phyloP scores from a whole-genome alignment of 768 basidiomycete genomes.

The Pholiota molesta region DNA sequence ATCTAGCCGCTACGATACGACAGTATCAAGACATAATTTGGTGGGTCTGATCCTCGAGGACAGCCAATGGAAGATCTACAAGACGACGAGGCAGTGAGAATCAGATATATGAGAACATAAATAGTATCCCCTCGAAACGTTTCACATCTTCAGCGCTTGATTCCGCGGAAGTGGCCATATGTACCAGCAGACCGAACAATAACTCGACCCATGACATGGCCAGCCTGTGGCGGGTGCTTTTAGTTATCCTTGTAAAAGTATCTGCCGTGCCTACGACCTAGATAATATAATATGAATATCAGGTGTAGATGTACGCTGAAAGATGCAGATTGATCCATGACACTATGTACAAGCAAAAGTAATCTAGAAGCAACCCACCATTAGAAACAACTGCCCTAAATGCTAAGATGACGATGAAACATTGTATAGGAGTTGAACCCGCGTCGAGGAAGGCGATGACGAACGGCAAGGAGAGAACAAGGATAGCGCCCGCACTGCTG shows the following conservation, averaged over 20 bases:
- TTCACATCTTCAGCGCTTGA: constrained; percentile 17
- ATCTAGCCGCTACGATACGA: constrained; percentile 5
- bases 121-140: not conserved
- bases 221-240: constrained; percentile 12
- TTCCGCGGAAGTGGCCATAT: constrained; percentile 17
- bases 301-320: constrained; percentile 18
- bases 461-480: constrained; percentile 34
- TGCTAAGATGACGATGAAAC: constrained; percentile 20
- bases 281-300: constrained; percentile 21
- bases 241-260: constrained; percentile 17
- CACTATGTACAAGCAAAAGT: not conserved
- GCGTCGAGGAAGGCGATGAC: constrained; percentile 47
- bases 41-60: constrained; percentile 7
- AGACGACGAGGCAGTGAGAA: not conserved
- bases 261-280: constrained; percentile 17
- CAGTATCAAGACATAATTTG: not conserved
- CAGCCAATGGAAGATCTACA: constrained; percentile 22
- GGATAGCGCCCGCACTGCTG: constrained; percentile 26
- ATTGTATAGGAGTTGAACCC: constrained; percentile 45
- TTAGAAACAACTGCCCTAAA: constrained; percentile 23
- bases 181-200: constrained; percentile 16
- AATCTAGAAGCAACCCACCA: constrained; percentile 4
- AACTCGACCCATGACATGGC: constrained; percentile 19
- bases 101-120: not conserved
- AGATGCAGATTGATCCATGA: constrained; percentile 5